Conservation (phyloP, 179 eudicot species). For the Silene coronaria region DNA sequence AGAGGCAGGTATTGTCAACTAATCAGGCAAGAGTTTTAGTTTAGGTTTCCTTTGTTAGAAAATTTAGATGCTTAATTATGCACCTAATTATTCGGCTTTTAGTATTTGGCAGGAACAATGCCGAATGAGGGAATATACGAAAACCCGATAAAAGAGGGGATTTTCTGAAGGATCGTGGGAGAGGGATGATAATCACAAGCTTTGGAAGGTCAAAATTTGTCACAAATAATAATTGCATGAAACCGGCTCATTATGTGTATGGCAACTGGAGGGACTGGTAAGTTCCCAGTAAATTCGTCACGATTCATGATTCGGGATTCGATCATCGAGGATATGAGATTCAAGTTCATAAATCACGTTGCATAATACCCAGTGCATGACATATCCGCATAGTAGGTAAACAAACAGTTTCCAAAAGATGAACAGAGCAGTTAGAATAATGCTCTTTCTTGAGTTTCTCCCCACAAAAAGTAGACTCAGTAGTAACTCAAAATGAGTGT, state of each 20-base stretch:
- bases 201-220: too few species aligned
- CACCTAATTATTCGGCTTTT: neutral
- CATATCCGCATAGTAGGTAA: neutral
- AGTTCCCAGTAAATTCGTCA: neutral
- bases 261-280: too few species aligned
- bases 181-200: too few species aligned
- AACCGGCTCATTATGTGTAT: too few species aligned
- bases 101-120: neutral
- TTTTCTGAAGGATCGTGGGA: neutral
- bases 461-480: neutral
- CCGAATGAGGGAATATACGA: neutral
- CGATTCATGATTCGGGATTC: neutral
- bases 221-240: too few species aligned
- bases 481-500: neutral
- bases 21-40: neutral
- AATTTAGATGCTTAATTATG: neutral
- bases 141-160: neutral
- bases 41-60: neutral
- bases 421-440: constrained; percentile 10
- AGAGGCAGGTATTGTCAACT: neutral
- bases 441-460: neutral
- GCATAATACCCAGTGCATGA: neutral
- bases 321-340: neutral
- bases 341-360: neutral
- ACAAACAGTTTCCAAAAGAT: neutral